A percentile compares a stretch with the other conserved stretches of the same genome.
These are phyloP conservation scores for Teratosphaeria zuluensis DNA, from an alignment of 2,329 filamentous ascomycete species.

Conservation along the genomic window DNA sequence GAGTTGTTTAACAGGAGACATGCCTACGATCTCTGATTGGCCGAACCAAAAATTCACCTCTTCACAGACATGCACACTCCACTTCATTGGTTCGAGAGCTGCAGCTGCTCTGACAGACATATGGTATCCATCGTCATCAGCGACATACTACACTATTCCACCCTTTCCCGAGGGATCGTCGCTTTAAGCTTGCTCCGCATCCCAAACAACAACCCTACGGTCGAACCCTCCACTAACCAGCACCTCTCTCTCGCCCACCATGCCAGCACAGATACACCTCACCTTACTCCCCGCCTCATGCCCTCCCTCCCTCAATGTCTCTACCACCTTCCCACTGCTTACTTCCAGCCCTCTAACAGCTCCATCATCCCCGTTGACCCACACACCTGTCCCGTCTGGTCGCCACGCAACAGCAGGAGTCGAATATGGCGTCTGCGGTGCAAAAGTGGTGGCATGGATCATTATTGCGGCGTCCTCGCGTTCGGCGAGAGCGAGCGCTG, in stretches of 20 bases:
- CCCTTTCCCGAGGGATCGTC: background rate
- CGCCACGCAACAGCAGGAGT: slow-evolving; percentile 54
- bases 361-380: slow-evolving; percentile 57
- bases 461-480: slow-evolving; percentile 51
- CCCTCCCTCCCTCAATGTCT: slow-evolving; percentile 33
- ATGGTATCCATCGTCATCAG: background rate
- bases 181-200: slow-evolving; percentile 4
- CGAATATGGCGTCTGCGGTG: slow-evolving; percentile 55
- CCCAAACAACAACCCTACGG: slow-evolving; percentile 51
- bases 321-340: slow-evolving; percentile 47
- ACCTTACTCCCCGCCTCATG: slow-evolving; percentile 51
- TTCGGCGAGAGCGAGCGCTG: slow-evolving; percentile 42
- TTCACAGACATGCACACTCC: background rate
- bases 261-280: slow-evolving; percentile 48
- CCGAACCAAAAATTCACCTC: background rate
- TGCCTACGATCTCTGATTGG: background rate
- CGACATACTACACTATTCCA: background rate
- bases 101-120: background rate
- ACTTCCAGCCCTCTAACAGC: slow-evolving; percentile 50
- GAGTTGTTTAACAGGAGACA: background rate
- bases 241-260: slow-evolving; percentile 36
- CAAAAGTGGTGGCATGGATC: slow-evolving; percentile 49
- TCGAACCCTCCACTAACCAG: slow-evolving; percentile 57
- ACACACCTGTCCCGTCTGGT: slow-evolving; percentile 51
- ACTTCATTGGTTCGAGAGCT: background rate